Conservation (phyloP, 805 yeast species). For the Metschnikowia kofuensis region DNA sequence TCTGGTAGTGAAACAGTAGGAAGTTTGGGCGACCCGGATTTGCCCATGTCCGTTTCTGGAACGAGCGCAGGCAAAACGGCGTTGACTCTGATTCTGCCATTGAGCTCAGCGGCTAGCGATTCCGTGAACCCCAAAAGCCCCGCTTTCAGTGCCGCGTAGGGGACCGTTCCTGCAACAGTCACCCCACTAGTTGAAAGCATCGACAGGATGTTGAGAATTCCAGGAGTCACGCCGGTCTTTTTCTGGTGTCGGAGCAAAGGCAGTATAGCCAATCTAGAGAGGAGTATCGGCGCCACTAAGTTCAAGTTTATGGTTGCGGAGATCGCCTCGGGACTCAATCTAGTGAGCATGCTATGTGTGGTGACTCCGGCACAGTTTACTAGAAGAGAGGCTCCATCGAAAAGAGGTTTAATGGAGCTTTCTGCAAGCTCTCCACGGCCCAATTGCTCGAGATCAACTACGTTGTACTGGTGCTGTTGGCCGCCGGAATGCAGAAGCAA, state of each 20-base stretch:
- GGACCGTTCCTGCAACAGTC: constrained; percentile 52
- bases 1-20: constrained; percentile 22
- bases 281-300: constrained; percentile 56
- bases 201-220: constrained; percentile 65
- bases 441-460: constrained; percentile 29
- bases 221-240: constrained; percentile 23
- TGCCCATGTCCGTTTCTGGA: constrained; percentile 65
- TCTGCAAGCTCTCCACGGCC: background rate
- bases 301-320: constrained; percentile 50
- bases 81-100: constrained; percentile 57
- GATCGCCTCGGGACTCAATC: constrained; percentile 42
- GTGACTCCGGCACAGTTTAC: constrained; percentile 69
- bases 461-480: constrained; percentile 31
- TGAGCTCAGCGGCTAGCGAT: constrained; percentile 58
- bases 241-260: constrained; percentile 44
- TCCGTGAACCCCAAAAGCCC: constrained; percentile 64
- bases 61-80: constrained; percentile 67
- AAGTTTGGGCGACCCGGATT: constrained; percentile 20
- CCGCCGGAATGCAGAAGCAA: constrained; percentile 4
- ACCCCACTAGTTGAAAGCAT: constrained; percentile 45
- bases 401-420: constrained; percentile 16
- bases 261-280: constrained; percentile 51
- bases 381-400: constrained; percentile 43
- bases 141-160: constrained; percentile 69
- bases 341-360: constrained; percentile 49